Evolutionary conservation across 2,329 filamentous ascomycete genomes (phyloP).

Genomic region (Cordyceps pruinosa): DNA sequence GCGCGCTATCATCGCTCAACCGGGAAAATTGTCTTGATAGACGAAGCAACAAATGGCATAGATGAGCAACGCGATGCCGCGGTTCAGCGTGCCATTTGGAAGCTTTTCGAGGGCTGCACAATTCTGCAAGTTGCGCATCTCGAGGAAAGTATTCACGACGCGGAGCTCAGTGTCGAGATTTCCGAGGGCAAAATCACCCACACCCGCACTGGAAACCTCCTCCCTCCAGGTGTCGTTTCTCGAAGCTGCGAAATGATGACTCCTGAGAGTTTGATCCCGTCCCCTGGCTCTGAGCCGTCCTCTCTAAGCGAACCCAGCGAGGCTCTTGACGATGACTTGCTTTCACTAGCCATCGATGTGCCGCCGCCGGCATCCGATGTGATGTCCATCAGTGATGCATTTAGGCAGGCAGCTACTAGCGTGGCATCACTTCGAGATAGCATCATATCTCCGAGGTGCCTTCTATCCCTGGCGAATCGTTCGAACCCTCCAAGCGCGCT

Average conservation of each 20-base stretch:
- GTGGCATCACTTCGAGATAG: no score
- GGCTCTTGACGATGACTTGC: neutral
- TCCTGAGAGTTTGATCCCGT: neutral
- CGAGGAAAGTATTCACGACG: neutral
- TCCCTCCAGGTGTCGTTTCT: neutral
- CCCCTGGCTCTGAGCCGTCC: neutral
- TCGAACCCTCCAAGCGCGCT: no score
- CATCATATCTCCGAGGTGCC: no score
- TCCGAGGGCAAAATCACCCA: neutral
- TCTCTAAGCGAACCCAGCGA: neutral
- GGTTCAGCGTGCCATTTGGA: neutral
- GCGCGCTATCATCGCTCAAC: neutral
- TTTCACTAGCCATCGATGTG: no score
- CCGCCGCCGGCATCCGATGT: no score
- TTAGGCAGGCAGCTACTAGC: no score
- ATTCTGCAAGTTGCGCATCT: neutral
- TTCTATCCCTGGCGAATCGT: no score
- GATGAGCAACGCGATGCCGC: neutral
- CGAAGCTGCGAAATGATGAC: neutral
- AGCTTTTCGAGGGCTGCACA: neutral
- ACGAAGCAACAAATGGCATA: neutral
- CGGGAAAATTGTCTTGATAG: neutral
- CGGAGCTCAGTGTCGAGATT: neutral
- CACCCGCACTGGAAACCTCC: neutral
- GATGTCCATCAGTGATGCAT: no score